Evolutionary conservation across 805 yeast genomes (phyloP), one percentile per base, ranked within the genome.

Genomic region (Hanseniaspora pseudoguilliermondii): DNA sequence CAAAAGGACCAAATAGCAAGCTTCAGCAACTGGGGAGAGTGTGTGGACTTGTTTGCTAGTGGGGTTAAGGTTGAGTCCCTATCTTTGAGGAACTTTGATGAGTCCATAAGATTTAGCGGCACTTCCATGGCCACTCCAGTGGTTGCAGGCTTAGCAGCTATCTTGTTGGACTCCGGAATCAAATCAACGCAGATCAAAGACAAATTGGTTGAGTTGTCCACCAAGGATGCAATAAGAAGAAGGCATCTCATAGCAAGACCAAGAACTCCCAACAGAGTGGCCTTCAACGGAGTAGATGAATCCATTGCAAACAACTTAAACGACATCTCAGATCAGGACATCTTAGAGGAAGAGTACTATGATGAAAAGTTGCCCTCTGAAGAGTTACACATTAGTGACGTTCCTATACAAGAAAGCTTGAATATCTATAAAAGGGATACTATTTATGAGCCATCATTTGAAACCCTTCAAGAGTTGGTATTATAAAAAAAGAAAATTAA

Each of bases 1-100:
- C 65, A 75, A 20, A 75, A 74, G 6, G 95, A 87, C 62, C 62
- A 73, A 2, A 73, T 89, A 38, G 95, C 97, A 0, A 64, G 76
- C 13, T 90, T 91, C 63, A 79, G 93, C n/a, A 90, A 91, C 65
- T 86, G 90, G 89, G 97, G 97, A 0, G 72, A 74, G n/a, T 91
- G 97, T 67, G 95, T 90, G 8, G 88, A 87, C 64, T 73, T 87
- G 0, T 84, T 86, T 69, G 88, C 96, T 0, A 79, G 91, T 49
- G 97, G 97, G 0, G 82, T 82, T 0, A 71, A 72, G 16, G 83
- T 88, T 2, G 70, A 73, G 29, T 83, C 90, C 55, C 72, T 83
- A 15, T 73, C 78, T 11, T 71, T 71, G 41, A 60, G 39, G 0
- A 47, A 63, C 3, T 52, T 54, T 6, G 60, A 61, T 16, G 43